phyloP scores from a whole-genome alignment of 345 rosid genomes.

The Gossypioides kirkii region DNA sequence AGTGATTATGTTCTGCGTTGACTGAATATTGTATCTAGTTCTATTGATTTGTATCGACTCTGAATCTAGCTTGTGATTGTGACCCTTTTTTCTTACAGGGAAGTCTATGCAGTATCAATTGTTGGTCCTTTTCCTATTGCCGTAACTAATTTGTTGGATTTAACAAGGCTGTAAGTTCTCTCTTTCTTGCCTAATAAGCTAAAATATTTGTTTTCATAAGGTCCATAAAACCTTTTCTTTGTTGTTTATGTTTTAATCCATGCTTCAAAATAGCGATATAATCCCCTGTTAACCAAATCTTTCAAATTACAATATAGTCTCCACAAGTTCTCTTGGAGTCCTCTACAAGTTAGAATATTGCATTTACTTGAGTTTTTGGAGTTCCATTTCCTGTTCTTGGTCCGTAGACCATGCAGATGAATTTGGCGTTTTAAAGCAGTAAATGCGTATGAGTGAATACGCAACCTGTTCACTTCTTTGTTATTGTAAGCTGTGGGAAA shows the following conservation, averaged over 20 bases:
- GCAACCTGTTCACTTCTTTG: neutral
- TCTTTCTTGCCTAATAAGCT: neutral
- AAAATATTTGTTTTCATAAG: neutral
- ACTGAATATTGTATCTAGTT: neutral
- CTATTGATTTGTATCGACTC: neutral
- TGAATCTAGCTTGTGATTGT: neutral
- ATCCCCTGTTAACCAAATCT: neutral
- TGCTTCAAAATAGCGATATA: neutral
- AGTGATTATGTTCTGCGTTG: neutral
- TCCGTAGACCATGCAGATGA: neutral
- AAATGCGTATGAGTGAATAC: neutral
- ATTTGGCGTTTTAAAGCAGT: neutral
- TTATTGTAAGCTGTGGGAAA: neutral
- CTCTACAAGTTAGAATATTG: neutral
- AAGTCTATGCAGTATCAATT: conserved; percentile 92
- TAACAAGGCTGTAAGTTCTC: conserved; percentile 72
- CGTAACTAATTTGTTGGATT: conserved; percentile 89
- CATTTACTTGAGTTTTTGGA: neutral
- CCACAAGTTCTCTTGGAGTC: neutral
- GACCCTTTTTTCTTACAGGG: conserved; percentile 43
- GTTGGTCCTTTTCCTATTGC: conserved; percentile 97
- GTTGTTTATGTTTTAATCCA: neutral
- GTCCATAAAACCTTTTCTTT: neutral
- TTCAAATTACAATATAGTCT: neutral
- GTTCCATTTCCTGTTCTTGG: neutral